phyloP scores from a whole-genome alignment of 208 protist species.

The Crithidia fasciculata region DNA sequence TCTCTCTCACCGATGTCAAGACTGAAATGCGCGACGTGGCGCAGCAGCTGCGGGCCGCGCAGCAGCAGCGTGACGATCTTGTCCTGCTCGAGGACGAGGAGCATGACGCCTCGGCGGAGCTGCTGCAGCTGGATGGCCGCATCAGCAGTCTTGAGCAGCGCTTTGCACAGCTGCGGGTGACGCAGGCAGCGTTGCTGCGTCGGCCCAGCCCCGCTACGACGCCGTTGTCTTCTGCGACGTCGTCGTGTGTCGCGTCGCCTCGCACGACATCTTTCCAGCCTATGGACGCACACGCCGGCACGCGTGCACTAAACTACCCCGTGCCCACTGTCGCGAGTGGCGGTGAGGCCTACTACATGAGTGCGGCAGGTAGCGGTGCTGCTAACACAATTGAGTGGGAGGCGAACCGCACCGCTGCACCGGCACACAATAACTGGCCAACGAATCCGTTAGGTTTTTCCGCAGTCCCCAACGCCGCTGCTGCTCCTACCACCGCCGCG shows the following conservation, averaged over 20 bases:
- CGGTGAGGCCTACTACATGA: background rate
- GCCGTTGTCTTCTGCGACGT: constrained; percentile 23
- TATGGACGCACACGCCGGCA: too few relatives aligned
- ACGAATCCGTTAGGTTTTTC: background rate
- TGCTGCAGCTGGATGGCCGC: constrained; percentile 45
- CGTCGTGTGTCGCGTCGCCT: constrained; percentile 35
- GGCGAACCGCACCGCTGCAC: too few relatives aligned
- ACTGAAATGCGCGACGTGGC: constrained; percentile 44
- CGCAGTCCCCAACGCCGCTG: background rate
- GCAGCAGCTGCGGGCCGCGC: constrained; percentile 49
- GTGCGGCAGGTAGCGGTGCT: too few relatives aligned
- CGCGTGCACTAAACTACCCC: too few relatives aligned
- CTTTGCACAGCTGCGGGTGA: constrained; percentile 50
- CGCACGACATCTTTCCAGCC: constrained; percentile 19
- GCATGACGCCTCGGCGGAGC: constrained; percentile 45
- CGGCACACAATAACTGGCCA: too few relatives aligned
- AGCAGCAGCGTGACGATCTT: constrained; percentile 71
- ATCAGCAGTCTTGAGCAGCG: constrained; percentile 54
- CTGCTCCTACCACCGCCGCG: background rate
- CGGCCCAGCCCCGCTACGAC: constrained; percentile 33
- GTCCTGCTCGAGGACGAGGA: constrained; percentile 78
- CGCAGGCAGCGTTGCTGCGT: constrained; percentile 56
- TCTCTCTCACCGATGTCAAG: constrained; percentile 55
- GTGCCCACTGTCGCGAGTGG: background rate
- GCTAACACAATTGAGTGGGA: too few relatives aligned